These are phyloP conservation scores for Rhizopogon roseolus DNA, from an alignment of 768 basidiomycete species.

Conservation along the genomic window DNA sequence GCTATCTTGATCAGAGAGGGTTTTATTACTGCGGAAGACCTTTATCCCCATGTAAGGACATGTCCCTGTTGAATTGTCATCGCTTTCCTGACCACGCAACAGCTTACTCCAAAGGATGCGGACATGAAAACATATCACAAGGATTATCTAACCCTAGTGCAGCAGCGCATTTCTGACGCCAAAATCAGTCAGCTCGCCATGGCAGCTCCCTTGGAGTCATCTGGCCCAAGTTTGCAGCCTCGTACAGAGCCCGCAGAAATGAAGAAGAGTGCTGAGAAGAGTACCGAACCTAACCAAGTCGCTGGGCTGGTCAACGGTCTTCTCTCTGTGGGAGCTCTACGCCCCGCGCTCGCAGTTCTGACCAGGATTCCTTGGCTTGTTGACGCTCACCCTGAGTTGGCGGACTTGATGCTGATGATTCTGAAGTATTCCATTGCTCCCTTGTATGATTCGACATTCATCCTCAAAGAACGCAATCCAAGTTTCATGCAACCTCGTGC, in stretches of 20 bases:
- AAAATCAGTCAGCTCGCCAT: conserved; percentile 76
- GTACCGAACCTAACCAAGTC: conserved; percentile 64
- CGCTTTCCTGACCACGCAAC: conserved; percentile 6
- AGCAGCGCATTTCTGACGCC: conserved; percentile 61
- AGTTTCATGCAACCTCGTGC: conserved; percentile 61
- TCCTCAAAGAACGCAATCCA: conserved; percentile 54
- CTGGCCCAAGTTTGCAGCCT: conserved; percentile 35
- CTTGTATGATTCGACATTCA: conserved; percentile 50
- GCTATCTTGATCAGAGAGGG: conserved; percentile 89
- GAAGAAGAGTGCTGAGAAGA: conserved; percentile 31
- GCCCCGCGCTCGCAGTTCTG: conserved; percentile 73
- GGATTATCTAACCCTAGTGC: conserved; percentile 60
- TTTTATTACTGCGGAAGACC: conserved; percentile 79
- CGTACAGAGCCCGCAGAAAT: conserved; percentile 32
- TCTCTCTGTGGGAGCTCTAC: conserved; percentile 81
- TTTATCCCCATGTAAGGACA: conserved; percentile 83
- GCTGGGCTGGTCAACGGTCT: conserved; percentile 72
- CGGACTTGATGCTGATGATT: conserved; percentile 80
- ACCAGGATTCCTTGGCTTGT: conserved; percentile 83
- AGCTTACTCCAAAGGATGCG: conserved; percentile 74
- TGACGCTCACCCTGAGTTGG: conserved; percentile 75
- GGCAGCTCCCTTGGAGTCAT: conserved; percentile 75
- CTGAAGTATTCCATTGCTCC: conserved; percentile 64
- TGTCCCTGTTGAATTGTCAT: background rate
- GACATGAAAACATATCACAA: conserved; percentile 67